Conservation (phyloP, 306 rosid genomes). For the Elaeagnus macrophylla region DNA sequence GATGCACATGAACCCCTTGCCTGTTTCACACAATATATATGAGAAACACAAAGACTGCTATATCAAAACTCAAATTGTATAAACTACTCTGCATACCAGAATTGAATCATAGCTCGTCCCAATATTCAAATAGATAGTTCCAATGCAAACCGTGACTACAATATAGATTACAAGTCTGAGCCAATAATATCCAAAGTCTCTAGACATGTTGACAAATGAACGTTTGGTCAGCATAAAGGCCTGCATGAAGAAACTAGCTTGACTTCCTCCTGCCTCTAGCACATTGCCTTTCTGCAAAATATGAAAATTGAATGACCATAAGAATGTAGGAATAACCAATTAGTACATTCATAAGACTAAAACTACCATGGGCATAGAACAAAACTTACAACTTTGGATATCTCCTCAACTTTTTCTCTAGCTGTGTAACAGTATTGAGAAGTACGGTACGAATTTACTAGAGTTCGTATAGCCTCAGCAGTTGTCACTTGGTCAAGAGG, state of each 20-base stretch:
- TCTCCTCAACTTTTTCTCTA: slow-evolving; percentile 63
- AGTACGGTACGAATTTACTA: slow-evolving; percentile 50
- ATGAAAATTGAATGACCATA: not conserved
- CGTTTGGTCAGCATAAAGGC: slow-evolving; percentile 68
- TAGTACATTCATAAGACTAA: too few species aligned
- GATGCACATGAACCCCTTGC: slow-evolving; percentile 99
- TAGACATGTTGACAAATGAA: slow-evolving; percentile 88
- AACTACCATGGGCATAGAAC: too few species aligned
- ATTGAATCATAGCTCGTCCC: slow-evolving; percentile 84
- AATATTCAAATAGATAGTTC: slow-evolving; percentile 72
- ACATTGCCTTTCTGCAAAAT: slow-evolving; percentile 77
- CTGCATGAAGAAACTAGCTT: slow-evolving; percentile 90
- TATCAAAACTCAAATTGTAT: not conserved
- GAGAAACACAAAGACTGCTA: not conserved
- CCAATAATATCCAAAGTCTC: slow-evolving; percentile 98
- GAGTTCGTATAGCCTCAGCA: slow-evolving; percentile 73
- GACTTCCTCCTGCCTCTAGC: slow-evolving; percentile 88
- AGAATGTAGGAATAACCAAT: too few species aligned
- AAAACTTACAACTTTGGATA: slow-evolving; percentile 74
- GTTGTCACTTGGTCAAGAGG: slow-evolving; percentile 76
- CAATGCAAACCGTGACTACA: slow-evolving; percentile 82
- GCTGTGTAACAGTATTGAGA: slow-evolving; percentile 70
- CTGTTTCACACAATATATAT: slow-evolving; percentile 25
- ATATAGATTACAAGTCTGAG: slow-evolving; percentile 91
- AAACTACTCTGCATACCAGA: slow-evolving; percentile 44